phyloP scores from a whole-genome alignment of 2,329 filamentous ascomycete genomes.

The Pseudogymnoascus sp. region DNA sequence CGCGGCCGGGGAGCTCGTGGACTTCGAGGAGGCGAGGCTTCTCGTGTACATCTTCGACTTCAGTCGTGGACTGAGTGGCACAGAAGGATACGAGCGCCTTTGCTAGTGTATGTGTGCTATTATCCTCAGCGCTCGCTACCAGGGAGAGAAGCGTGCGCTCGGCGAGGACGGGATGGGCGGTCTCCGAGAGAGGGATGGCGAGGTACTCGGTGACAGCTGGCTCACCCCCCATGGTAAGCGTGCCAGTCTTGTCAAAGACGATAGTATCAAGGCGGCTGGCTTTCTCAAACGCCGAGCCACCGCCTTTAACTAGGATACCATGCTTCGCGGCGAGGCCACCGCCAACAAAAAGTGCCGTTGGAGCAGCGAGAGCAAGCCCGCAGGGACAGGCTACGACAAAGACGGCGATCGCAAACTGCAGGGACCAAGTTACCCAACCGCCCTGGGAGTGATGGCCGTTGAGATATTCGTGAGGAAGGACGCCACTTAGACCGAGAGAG shows the following conservation, averaged over 20 bases:
- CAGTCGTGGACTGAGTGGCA: conserved; percentile 18
- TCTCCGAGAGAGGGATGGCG: background rate
- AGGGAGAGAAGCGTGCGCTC: background rate
- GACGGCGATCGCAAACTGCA: conserved; percentile 64
- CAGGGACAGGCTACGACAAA: conserved; percentile 56
- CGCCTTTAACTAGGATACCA: conserved; percentile 50
- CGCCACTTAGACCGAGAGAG: conserved; percentile 47
- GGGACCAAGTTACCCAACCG: conserved; percentile 64
- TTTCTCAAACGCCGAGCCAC: conserved; percentile 52
- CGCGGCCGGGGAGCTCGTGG: conserved; percentile 64
- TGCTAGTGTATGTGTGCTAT: conserved; percentile 67
- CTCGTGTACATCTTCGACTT: conserved; percentile 7
- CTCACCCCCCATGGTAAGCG: conserved; percentile 53
- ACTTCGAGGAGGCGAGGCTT: conserved; percentile 32
- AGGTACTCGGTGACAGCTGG: conserved; percentile 48
- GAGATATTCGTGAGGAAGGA: conserved; percentile 48
- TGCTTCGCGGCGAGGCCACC: conserved; percentile 48
- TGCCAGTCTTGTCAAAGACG: conserved; percentile 55
- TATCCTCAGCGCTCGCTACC: conserved; percentile 50
- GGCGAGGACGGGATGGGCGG: background rate
- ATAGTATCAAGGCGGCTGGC: conserved; percentile 46
- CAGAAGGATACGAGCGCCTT: conserved; percentile 62
- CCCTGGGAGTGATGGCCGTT: conserved; percentile 39
- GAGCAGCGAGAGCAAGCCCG: conserved; percentile 50
- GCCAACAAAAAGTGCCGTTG: conserved; percentile 51